Base-by-base conservation (phyloP, 129 eudicot species). In the Flaveria brownii region DNA sequence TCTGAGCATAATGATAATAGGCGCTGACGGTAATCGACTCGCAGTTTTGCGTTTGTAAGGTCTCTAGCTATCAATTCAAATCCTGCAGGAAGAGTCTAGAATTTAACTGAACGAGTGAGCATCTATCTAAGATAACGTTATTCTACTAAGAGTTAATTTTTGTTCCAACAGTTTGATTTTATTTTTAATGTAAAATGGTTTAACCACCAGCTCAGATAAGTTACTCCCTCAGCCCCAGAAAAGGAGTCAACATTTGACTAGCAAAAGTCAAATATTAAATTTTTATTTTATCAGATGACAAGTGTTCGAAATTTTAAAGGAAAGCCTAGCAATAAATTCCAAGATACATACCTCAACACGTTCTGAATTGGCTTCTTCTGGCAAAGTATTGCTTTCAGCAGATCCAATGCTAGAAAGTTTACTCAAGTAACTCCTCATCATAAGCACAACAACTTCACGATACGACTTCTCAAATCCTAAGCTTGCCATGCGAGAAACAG, bases 31-130 rank as follows among this genome's bases (percentile, higher is more conserved):
- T 87, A 95, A 78, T 95, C 97, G 9, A 84, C 84, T 71, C 99
- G 92, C 82, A 95, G 75, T 69, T 87, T 89, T 70, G 68, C 77
- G 69, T 51, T 71, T 41, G 88, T 76, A 71, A 95, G 92, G 86
- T 84, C 94, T 67, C 82, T 76, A 26, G 97, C 99, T 82, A 95
- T 91, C 77, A 83, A 72, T 60, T 89, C 80, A 86, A 95, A 91
- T 33, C 96, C 99, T 89, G 95, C 90, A 79, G 99, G 99, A 82
- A 95, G 95, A 72, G 97, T 87, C 99, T 95, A 89, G 91, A 89
- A 81, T 83, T 82, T 84, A 80, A 83, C 84, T 84, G 96, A 87
- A 91, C 84, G 60, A 87, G 90, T 91, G 86, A 95, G 99, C 84
- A 86, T 69, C 83, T 73, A 67, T 76, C 45, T 71, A 61, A 39